phyloP scores from a whole-genome alignment of 805 yeast species.

The Yamadazyma nakazawae region DNA sequence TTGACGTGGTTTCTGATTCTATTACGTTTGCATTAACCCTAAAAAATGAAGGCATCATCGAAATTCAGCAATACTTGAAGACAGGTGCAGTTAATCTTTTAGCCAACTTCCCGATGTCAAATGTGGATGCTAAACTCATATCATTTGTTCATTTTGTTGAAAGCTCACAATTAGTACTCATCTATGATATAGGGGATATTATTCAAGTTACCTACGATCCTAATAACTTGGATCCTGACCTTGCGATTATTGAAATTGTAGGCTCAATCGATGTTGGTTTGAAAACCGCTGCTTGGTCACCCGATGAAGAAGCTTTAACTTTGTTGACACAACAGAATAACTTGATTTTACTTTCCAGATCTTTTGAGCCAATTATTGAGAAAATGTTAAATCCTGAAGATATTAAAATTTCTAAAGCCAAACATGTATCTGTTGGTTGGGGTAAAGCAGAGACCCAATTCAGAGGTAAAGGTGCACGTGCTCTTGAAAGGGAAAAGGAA shows the following conservation, averaged over 20 bases:
- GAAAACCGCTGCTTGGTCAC: conserved; percentile 77
- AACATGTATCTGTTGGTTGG: conserved; percentile 97
- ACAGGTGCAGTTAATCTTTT: conserved; percentile 55
- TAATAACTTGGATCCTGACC: conserved; percentile 40
- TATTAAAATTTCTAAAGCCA: conserved; percentile 52
- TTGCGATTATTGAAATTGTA: conserved; percentile 66
- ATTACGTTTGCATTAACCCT: conserved; percentile 61
- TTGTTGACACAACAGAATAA: conserved; percentile 61
- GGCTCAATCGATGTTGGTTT: conserved; percentile 82
- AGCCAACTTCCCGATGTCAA: conserved; percentile 56
- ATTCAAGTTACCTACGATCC: conserved; percentile 61
- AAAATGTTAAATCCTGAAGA: conserved; percentile 57
- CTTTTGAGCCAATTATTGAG: conserved; percentile 78
- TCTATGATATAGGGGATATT: conserved; percentile 75
- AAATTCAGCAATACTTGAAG: conserved; percentile 74
- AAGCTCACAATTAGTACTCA: conserved; percentile 58
- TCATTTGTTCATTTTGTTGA: conserved; percentile 71
- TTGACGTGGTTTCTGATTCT: conserved; percentile 73
- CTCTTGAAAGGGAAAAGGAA: conserved; percentile 59
- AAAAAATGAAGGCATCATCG: conserved; percentile 53
- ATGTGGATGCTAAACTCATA: conserved; percentile 36
- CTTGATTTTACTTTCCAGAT: conserved; percentile 64
- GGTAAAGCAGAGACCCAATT: conserved; percentile 97
- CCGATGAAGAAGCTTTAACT: conserved; percentile 83
- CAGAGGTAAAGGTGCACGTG: conserved; percentile 87